These are phyloP conservation scores for Russula olivacea DNA, from an alignment of 768 basidiomycete genomes.

Conservation along the genomic window DNA sequence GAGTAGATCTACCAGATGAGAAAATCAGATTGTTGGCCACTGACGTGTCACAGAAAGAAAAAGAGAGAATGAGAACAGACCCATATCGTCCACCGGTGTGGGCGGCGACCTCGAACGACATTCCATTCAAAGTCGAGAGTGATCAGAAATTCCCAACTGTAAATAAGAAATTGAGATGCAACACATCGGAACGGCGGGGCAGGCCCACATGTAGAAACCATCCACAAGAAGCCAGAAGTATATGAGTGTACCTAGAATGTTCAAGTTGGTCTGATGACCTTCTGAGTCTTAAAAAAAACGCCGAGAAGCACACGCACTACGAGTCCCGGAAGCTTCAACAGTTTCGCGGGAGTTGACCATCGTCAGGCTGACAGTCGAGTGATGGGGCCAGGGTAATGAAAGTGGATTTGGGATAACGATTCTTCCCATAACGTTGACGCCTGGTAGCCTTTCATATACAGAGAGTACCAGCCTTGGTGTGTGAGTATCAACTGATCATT, in stretches of 20 bases:
- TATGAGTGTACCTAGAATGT: neutral
- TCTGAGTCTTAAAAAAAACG: too few relatives aligned
- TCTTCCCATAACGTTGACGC: neutral
- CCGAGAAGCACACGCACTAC: neutral
- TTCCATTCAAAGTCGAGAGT: neutral
- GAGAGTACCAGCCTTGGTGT: neutral
- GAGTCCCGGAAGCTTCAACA: too few relatives aligned
- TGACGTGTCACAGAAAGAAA: neutral
- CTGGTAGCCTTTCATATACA: neutral
- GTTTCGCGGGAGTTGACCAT: too few relatives aligned
- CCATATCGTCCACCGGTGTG: slow-evolving; percentile 13
- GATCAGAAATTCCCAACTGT: neutral
- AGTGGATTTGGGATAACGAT: too few relatives aligned
- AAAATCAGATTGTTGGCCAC: neutral
- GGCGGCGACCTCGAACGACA: neutral
- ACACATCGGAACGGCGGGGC: too few relatives aligned
- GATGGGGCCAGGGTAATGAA: too few relatives aligned
- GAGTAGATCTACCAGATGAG: slow-evolving; percentile 9
- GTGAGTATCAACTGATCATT: too few relatives aligned
- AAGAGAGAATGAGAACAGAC: neutral
- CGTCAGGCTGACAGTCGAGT: too few relatives aligned
- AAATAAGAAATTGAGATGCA: neutral
- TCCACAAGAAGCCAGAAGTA: neutral
- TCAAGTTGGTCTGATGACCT: too few relatives aligned
- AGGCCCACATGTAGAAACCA: neutral